These are phyloP conservation scores for Cytospora mali DNA, from an alignment of 2,329 filamentous ascomycete genomes.

Conservation along the genomic window DNA sequence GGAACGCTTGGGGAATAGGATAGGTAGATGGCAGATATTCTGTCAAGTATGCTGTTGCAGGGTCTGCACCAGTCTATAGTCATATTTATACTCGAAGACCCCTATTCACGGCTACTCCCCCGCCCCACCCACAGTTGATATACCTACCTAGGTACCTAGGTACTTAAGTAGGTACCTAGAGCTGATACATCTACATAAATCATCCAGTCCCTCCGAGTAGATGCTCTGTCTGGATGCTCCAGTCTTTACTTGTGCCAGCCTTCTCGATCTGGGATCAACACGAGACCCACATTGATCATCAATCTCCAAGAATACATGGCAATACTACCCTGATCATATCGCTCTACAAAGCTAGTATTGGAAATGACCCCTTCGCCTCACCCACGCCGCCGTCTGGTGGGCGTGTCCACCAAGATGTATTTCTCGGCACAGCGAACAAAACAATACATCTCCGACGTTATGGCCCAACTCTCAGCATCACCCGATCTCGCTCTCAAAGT, in stretches of 20 bases:
- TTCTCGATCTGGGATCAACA: background rate
- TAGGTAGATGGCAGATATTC: no score
- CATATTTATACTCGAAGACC: background rate
- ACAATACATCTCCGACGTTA: conserved; percentile 54
- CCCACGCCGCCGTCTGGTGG: conserved; percentile 63
- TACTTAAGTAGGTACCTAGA: no score
- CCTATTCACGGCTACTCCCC: no score
- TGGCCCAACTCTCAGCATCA: conserved; percentile 47
- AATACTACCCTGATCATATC: conserved; percentile 6
- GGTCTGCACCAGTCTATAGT: background rate
- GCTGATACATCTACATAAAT: background rate
- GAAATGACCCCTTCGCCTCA: conserved; percentile 36
- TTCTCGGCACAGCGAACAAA: conserved; percentile 68
- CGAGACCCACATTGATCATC: background rate
- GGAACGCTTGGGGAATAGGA: no score
- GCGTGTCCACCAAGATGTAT: conserved; percentile 64
- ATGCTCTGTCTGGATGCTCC: background rate
- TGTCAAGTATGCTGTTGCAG: no score
- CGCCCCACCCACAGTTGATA: no score
- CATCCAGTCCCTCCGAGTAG: background rate
- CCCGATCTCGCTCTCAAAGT: conserved; percentile 51
- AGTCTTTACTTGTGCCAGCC: background rate
- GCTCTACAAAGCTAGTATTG: background rate
- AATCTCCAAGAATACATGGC: background rate
- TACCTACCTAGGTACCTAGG: no score